Base-by-base conservation (phyloP, 148 eudicot species). In the Amaranthus hypochondriacus region DNA sequence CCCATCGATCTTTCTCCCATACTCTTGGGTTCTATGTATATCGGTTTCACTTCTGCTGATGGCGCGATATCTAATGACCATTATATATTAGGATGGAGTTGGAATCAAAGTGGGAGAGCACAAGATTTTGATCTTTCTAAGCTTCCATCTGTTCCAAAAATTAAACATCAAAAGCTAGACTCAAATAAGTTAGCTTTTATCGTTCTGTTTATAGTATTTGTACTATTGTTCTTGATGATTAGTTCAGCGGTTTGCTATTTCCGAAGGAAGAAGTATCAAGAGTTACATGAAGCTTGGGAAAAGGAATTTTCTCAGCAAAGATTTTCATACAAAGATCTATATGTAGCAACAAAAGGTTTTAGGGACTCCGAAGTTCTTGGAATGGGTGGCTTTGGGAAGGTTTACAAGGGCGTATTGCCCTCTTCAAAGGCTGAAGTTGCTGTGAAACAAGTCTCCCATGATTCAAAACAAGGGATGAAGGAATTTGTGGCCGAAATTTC, bases 281-380 rank as follows among this genome's bases (percentile, higher is more conserved):
- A 77, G 28, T 50, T 77, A n/a, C 11, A 13, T 56, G 80, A 77
- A 46, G 62, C 80, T 15, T 77, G 72, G 80, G 80, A 77, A 59
- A 47, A 42, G 12, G 55, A 72, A 46, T 72, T 49, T 14, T 52
- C 54, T 0, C 76, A 76, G 6, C 60, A 72, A 48, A 66, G 80
- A 72, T 65, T 57, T 42, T 58, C 76, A 72, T 81, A 56, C 14
- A 81, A 63, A 68, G 79, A 81, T 57, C 83, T 84, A 39, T 60
- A 21, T 64, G 75, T 48, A 42, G 84, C 84, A n/a, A 81, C 87
- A 59, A 77, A 62, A 21, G 85, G 85, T 71, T 85, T 82, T 63
- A 72, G 49, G 74, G 72, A 74, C 71, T 72, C 61, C 0, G 75
- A 77, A 66, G 62, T 81, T 49, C 72, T 77, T 2, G 87, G 87